Evolutionary conservation across 768 basidiomycete genomes (phyloP), one percentile per base, ranked within the genome.

Genomic region (Astraeus odoratus): DNA sequence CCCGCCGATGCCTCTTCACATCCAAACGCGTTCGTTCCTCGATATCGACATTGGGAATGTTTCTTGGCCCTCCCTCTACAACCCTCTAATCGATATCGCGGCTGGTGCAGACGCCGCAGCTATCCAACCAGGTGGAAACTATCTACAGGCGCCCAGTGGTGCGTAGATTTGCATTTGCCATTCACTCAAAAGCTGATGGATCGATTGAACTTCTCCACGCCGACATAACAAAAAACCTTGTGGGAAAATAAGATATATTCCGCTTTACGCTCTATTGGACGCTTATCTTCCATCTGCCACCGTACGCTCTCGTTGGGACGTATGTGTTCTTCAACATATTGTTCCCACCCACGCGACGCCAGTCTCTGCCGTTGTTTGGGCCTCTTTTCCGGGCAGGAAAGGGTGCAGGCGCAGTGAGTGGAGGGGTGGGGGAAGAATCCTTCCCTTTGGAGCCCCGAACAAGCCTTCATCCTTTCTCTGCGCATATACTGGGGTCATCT

Each of bases 261-360:
- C 59, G 51, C 10, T 74, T 74, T 57, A 74, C 71, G 8, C 60
- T 75, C 9, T 74, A 72, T 51, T 74, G 72, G 72, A 70, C 69
- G 1, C 44, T 74, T n/a, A 58, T 74, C 22, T 68, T 74, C 51
- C 67, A 73, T 53, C 58, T 59, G n/a, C 72, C 73, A 0, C 55
- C 67, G 33, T 73, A 66, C 45, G 47, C 66, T 24, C 27, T 70
- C 26, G 65, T 67, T 46, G 71, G 72, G 5, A 40, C 49, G 2
- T 73, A 71, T 41, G 70, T 71, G 1, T 71, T 70, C 50, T 46
- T 68, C 41, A 73, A 73, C 39, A 58, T 73, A 26, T 48, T 64
- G 3, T 67, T 68, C 45, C 68, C 69, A 1, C 66, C 71, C 1
- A 48, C 53, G 1, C 57, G 57, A 29, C 23, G 33, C 25, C 4